Base-by-base conservation (phyloP, 805 yeast species). In the Schwanniomyces polymorphus region DNA sequence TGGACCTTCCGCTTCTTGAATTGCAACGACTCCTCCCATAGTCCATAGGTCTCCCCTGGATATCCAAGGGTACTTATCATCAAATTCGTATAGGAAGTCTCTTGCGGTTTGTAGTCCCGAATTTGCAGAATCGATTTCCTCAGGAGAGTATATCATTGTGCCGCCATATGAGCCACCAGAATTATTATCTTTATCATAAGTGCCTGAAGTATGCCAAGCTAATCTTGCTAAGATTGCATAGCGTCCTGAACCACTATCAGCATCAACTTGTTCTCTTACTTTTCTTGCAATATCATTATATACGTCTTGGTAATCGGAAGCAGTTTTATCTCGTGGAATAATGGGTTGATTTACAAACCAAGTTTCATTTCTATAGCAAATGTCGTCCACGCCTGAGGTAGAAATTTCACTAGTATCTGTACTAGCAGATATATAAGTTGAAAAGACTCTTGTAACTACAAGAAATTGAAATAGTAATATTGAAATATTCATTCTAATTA, bases 1-100 rank as follows among this genome's bases (percentile, higher is more conserved):
- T 31, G 95, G 95, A 5, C 95, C 95, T 21, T 86, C 86, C 69
- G 86, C 70, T 59, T 79, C 88, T 68, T 89, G 92, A 45, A 89
- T 69, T 1, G 92, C 94, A 39, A 77, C 81, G 33, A 85, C 90
- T 43, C 95, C 95, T 28, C 84, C 91, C 41, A 87, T 70, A 7
- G 94, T 86, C 73, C 85, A 88, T 56, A 88, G 72, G 65, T 88
- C 96, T 48, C 95, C 92, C 63, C 83, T 79, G 5, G 87, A 75
- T 21, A 88, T 70, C 91, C 92, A 85, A 4, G 85, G 82, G 59
- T 76, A 84, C 57, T 78, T 61, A 47, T 72, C 72, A 47, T 79
- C 73, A 42, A 88, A 71, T 40, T 85, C 80, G 46, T 77, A 79
- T 51, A 82, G 68, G 58, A 78, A 80, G 23, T 78, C 74, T 51